Percentiles rank a stretch among this genome's conserved stretches.
Conservation (phyloP, 2,329 filamentous ascomycete genomes). For the Nemania abortiva region DNA sequence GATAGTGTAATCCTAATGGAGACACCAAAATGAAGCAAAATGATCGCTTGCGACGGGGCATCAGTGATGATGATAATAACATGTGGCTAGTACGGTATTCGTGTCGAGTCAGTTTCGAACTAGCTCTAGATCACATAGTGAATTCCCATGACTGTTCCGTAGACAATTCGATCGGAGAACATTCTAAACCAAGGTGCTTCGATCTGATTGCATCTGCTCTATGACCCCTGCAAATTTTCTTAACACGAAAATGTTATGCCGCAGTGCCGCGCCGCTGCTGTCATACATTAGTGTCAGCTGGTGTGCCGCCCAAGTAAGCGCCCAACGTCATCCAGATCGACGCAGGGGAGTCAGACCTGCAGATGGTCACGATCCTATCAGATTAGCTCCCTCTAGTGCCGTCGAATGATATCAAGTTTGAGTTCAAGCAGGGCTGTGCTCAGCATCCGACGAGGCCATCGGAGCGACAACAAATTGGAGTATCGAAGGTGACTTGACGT, state of each 20-base stretch:
- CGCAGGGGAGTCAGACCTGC: constrained; percentile 7
- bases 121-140: not conserved
- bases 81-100: not conserved
- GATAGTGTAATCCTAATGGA: constrained; percentile 40
- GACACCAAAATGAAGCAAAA: constrained; percentile 6
- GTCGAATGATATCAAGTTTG: constrained; percentile 10
- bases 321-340: constrained; percentile 18
- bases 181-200: not conserved
- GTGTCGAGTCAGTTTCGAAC: not conserved
- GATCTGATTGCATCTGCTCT: not conserved
- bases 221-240: not conserved
- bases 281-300: constrained; percentile 28
- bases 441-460: not conserved
- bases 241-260: constrained; percentile 3
- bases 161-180: not conserved
- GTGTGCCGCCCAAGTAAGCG: not conserved
- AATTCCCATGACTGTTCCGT: not conserved
- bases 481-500: not conserved
- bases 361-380: constrained; percentile 12
- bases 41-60: not conserved
- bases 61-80: constrained; percentile 1
- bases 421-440: not conserved
- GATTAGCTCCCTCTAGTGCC: not conserved
- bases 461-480: not conserved
- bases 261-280: not conserved